phyloP scores from a whole-genome alignment of 305 asterid genomes.

The Petunia hybrid region DNA sequence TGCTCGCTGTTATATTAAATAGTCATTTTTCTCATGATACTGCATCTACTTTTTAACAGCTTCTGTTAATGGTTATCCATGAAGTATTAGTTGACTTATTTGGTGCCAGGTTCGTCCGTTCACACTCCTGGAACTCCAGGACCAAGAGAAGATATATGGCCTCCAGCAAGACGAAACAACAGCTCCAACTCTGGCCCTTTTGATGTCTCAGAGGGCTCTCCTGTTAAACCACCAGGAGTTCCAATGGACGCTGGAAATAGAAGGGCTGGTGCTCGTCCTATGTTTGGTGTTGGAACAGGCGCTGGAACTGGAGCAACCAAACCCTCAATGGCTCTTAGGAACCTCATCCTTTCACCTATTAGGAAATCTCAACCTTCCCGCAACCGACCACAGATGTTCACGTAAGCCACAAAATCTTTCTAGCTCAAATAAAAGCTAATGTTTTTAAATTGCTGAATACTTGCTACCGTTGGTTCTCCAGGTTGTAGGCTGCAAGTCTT shows the following conservation, averaged over 20 bases:
- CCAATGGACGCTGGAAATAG: slow-evolving; percentile 58
- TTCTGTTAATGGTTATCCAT: slow-evolving; percentile 41
- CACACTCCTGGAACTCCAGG: slow-evolving; percentile 99
- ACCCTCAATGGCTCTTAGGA: slow-evolving; percentile 71
- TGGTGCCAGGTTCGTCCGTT: slow-evolving; percentile 81
- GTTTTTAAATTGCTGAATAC: background rate
- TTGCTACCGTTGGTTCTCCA: background rate
- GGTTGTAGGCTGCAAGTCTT: background rate
- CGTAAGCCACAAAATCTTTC: slow-evolving; percentile 45
- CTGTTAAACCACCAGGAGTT: slow-evolving; percentile 50
- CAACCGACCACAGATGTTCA: slow-evolving; percentile 67
- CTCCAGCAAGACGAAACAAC: slow-evolving; percentile 58
- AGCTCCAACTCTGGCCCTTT: slow-evolving; percentile 59
- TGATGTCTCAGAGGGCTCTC: slow-evolving; percentile 62
- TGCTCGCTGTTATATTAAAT: no score
- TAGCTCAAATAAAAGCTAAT: no score
- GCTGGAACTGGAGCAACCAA: slow-evolving; percentile 54
- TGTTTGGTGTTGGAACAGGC: slow-evolving; percentile 44
- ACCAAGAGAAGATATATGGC: slow-evolving; percentile 88
- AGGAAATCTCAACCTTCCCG: slow-evolving; percentile 72
- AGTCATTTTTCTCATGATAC: background rate
- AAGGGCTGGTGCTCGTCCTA: slow-evolving; percentile 49
- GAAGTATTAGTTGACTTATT: slow-evolving; percentile 62
- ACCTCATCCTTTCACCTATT: slow-evolving; percentile 69
- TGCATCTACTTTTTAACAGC: slow-evolving; percentile 24